Base-by-base conservation (phyloP, 805 yeast genomes). In the Pichia nakasei region DNA sequence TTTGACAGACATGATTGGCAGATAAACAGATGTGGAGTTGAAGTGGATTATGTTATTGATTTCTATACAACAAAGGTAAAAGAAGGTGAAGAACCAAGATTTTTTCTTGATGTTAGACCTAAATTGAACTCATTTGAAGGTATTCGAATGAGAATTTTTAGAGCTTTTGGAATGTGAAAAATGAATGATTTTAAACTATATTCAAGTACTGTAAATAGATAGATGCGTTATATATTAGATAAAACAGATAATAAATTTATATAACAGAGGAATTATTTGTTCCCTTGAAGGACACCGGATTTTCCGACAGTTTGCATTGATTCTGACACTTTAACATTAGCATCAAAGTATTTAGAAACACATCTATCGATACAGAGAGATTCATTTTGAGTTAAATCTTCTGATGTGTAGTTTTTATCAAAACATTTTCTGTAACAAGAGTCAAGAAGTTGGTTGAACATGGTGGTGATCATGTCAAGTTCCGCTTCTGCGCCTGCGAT, bases 1-100 rank as follows among this genome's bases (percentile, higher is more conserved):
- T 91, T 91, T 65, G 98, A 91, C 64, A 75, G 98, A 55, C 98
- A 91, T 59, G 98, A 91, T 63, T 91, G 98, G 98, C 69, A 74
- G 7, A 73, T 91, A 11, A 80, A 84, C 54, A 68, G 97, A 43
- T 86, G 96, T 61, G 97, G 97, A 3, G 73, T 67, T 20, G 72
- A 75, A 41, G 73, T 91, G 19, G 96, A 87, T 39, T 91, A 91
- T 55, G 97, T 91, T 37, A 91, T 91, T 56, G 98, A 91, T 61
- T 91, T 88, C 59, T 91, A 91, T 63, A 53, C 64, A 9, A 49
- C 55, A 22, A 37, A 42, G 11, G 48, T 46, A 7, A 56, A 57
- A 12, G 48, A 43, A 17, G 82, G 82, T 6, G 73, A 72, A 42
- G 70, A 78, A 9, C 70, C 72, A 0, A 60, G 70, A 53, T 85